Base-by-base conservation (phyloP, 1,284 basidiomycete genomes). In the Cutaneotrichosporon cavernicola region DNA sequence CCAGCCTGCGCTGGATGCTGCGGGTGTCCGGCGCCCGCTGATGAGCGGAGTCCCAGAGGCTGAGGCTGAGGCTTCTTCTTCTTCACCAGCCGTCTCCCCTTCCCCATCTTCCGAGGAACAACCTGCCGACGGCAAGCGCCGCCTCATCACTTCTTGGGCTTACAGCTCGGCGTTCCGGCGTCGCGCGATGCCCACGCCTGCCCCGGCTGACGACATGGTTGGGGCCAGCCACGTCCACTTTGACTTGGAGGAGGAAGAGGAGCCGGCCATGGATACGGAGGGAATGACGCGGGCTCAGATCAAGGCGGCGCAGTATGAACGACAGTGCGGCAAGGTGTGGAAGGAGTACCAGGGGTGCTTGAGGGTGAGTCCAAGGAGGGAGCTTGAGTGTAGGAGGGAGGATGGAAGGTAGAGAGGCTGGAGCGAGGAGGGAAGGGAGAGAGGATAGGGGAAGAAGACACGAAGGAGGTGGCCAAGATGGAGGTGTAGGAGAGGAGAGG, bases 241-340 rank as follows among this genome's bases (percentile, higher is more conserved):
- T 13, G 58, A 58, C 32, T 18, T 34, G 8, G 58, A 49, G 30
- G 59, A 58, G 40, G 34, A 61, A 30, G 59, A 61, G 11, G 31
- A 38, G 16, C 52, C 66, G 66, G 72, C 64, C 47, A 70, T 73
- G 40, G 77, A 72, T 66, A 79, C 69, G 31, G 71, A 55, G 40
- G 75, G 73, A 51, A 78, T 76, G 71, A 77, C 68, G 50, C 66
- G 74, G 61, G 72, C 73, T 6, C 73, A 73, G 68, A 69, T 75
- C 61, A 82, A 81, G 73, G 90, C 90, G 9, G 87, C 88, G 53
- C 89, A 92, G 75, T 94, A 92, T 75, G 89, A 95, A 70, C 79
- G 83, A 55, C 88, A 88, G 53, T 97, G 93, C 71, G 93, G 92
- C 5, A 84, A 84, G 69, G 80, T 91, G 11, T 97, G 92, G 89